Percentiles rank a stretch among this genome's conserved stretches.
phyloP scores from a whole-genome alignment of 305 asterid species.

The Solanum hybrid region DNA sequence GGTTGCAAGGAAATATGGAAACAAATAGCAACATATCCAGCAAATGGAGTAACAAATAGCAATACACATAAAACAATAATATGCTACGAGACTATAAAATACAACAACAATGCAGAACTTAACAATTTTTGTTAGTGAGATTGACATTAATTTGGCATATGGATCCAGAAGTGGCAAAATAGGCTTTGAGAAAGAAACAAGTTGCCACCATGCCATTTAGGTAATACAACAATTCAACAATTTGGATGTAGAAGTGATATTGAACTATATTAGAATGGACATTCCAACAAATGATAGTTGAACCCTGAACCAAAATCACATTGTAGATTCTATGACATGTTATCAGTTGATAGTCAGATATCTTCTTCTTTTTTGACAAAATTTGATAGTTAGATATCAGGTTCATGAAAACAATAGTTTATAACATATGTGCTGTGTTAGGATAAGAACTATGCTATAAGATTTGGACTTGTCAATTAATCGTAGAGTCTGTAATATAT shows the following conservation, averaged over 20 bases:
- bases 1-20: not conserved
- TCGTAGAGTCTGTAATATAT: not conserved
- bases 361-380: not conserved
- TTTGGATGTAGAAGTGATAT: not conserved
- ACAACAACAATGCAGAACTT: not conserved
- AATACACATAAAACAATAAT: not conserved
- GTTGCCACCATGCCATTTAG: not conserved
- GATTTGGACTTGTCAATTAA: not conserved
- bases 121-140: not conserved
- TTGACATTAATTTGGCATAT: not conserved
- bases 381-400: not conserved
- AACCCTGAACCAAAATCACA: not conserved
- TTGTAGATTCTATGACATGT: not conserved
- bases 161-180: not conserved
- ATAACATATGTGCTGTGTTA: not conserved
- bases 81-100: not conserved
- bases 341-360: not conserved
- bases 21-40: not conserved
- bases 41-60: not conserved
- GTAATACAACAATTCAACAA: not conserved
- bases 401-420: not conserved
- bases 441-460: not conserved
- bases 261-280: not conserved
- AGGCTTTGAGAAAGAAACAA: not conserved
- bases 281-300: not conserved